Percentiles rank a stretch among this genome's conserved stretches.
Conservation (phyloP, 768 basidiomycete species). For the Xerocomellus intermedius region DNA sequence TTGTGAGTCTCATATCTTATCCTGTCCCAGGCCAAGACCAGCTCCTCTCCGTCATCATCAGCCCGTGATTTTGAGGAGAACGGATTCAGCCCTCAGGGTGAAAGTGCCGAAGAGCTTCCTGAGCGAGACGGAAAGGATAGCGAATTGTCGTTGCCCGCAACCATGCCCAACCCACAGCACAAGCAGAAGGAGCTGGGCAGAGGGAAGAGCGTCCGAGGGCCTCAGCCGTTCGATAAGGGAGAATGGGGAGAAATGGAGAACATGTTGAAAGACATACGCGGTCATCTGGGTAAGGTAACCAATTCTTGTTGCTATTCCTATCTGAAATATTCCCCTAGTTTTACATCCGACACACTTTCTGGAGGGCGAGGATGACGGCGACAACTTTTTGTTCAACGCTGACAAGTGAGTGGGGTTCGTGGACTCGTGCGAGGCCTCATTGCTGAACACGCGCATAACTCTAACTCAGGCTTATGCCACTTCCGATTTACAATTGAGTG, state of each 20-base stretch:
- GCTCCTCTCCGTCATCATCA: conserved; percentile 42
- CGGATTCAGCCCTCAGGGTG: conserved; percentile 6
- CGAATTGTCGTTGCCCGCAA: conserved; percentile 15
- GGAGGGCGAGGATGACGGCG: conserved; percentile 88
- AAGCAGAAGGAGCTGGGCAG: conserved; percentile 35
- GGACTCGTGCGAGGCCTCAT: not conserved
- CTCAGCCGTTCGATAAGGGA: conserved; percentile 76
- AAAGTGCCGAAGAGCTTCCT: conserved; percentile 20
- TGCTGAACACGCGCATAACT: conserved; percentile 5
- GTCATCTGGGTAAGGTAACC: conserved; percentile 72
- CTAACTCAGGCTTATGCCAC: conserved; percentile 53
- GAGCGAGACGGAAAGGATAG: conserved; percentile 21
- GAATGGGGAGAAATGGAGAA: conserved; percentile 91
- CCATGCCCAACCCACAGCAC: conserved; percentile 20
- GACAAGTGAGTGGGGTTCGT: conserved; percentile 53
- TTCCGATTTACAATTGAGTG: conserved; percentile 69
- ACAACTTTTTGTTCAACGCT: conserved; percentile 92
- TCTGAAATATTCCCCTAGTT: conserved; percentile 46
- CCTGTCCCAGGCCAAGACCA: conserved; percentile 42
- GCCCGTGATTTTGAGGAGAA: conserved; percentile 50
- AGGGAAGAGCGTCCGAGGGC: conserved; percentile 43
- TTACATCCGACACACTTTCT: conserved; percentile 82
- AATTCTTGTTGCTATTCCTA: not conserved
- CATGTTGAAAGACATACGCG: conserved; percentile 69
- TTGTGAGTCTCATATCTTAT: conserved; percentile 3